Evolutionary conservation across 208 protist genomes (phyloP).

Genomic region (Trypanosoma vivax): DNA sequence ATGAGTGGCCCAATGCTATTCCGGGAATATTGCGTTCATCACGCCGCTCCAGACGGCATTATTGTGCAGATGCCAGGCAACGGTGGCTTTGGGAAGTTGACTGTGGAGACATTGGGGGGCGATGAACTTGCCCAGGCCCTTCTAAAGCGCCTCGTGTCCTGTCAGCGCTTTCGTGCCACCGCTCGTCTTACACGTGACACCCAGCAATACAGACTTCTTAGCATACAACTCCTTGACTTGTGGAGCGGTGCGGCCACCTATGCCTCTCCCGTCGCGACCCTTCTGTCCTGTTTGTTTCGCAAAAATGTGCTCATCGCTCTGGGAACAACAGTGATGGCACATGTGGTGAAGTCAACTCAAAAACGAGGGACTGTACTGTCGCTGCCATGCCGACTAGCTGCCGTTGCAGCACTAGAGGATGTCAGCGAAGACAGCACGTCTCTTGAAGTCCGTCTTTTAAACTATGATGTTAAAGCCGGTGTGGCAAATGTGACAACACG

Average conservation of each 20-base stretch:
- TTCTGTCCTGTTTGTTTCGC: conserved; percentile 55
- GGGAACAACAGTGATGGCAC: conserved; percentile 60
- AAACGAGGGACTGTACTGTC: conserved; percentile 57
- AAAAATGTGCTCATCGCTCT: conserved; percentile 78
- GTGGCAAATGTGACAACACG: conserved; percentile 72
- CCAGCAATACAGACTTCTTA: conserved; percentile 71
- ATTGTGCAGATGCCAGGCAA: conserved; percentile 70
- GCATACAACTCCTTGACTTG: conserved; percentile 41
- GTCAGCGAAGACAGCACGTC: conserved; percentile 11
- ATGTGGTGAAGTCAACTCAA: conserved; percentile 34
- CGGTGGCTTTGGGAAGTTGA: conserved; percentile 74
- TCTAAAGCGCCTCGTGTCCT: conserved; percentile 47
- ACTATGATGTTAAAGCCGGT: conserved; percentile 63
- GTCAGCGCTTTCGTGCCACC: conserved; percentile 43
- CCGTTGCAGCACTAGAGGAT: conserved; percentile 61
- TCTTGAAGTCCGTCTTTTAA: conserved; percentile 73
- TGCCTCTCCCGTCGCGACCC: conserved; percentile 34
- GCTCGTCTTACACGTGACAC: conserved; percentile 44
- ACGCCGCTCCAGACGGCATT: conserved; percentile 56
- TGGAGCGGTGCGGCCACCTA: conserved; percentile 57
- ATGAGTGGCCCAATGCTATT: conserved; percentile 18
- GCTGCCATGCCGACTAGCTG: conserved; percentile 44
- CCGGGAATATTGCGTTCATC: conserved; percentile 74
- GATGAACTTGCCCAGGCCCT: conserved; percentile 64
- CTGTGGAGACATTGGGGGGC: conserved; percentile 54